Base-by-base conservation (phyloP, 78 protist species). In the Chrysochromulina tobinii region DNA sequence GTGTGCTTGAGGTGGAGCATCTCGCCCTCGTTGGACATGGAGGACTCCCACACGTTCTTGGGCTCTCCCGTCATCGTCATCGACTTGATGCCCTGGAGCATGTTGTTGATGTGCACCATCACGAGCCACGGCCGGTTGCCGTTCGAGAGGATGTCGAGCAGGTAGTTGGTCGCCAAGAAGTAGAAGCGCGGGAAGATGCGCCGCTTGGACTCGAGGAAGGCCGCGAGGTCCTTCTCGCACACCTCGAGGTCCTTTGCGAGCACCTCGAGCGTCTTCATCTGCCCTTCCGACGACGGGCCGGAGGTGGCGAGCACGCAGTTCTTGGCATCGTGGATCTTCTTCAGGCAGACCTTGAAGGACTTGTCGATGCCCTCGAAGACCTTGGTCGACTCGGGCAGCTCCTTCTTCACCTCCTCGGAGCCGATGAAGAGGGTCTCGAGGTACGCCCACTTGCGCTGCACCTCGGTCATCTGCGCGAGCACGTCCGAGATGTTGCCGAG, bases 101-200 rank as follows among this genome's bases (percentile, higher is more conserved):
- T 58, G n/a, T 89, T 90, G 75, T 90, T 2, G 64, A 94, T 25
- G 64, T 84, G 93, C 53, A 23, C 25, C 85, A 64, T 51, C n/a
- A 93, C 81, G 9, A 14, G 7, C 38, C 23, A 59, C 7, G 73
- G 73, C 48, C 17, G n/a, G 73, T 67, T 67, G n/a, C 64, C 90
- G 17, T 91, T 88, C 17, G 94, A 92, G 17, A 95, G 83, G 67
- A 95, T 95, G 50, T 95, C 93, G 66, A 95, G 92, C 51, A 95
- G 77, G 38, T 87, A 93, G 14, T 87, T 3, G 11, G 89, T 61
- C 9, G 95, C 90, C 23, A 95, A 64, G 72, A 95, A 95, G 89
- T 93, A 95, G 92, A 67, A 95, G 12, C 96, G 90, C 17, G 96
- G 96, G 90, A 93, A 93, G 18, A 59, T 81, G 18, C 90, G 66